Base-by-base conservation (phyloP, 257 asterid genomes). In the Echites panduratus region DNA sequence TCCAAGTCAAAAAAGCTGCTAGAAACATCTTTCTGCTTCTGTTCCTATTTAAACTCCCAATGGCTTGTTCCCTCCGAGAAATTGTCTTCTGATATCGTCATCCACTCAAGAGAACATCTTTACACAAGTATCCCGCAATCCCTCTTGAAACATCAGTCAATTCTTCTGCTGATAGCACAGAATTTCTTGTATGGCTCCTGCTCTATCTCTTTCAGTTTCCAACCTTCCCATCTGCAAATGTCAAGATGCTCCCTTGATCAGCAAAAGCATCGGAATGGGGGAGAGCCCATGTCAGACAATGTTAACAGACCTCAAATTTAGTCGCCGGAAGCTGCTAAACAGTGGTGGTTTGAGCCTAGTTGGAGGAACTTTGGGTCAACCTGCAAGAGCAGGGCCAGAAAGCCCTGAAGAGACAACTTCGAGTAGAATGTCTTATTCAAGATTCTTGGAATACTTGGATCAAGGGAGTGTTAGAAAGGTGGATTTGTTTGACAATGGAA, bases 361-460 rank as follows among this genome's bases (percentile, higher is more conserved):
- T 38, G 83, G 82, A 38, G 87, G 87, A 40, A 53, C 85, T 49
- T 38, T 71, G 41, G 72, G 72, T 57, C 82, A 45, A 70, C 80
- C 89, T 17, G 82, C 80, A 40, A 70, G 70, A 47, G 78, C 83
- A 4, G 87, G 70, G 9, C 84, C 83, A 1, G 90, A 83, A 64
- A 75, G 83, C 58, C 91, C 91, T 1, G 48, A 29, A 0, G 91
- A 87, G 62, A 82, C 72, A 3, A 63, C 89, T 35, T 89, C 93
- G 0, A 89, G 86, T 56, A 79, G 93, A 69, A 71, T 89, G 82
- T 87, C 96, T 0, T 87, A 89, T 65, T 83, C 93, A 9, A 85
- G 91, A 67, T 87, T 86, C 49, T 70, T 87, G 78, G 91, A 89
- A 32, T 89, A 85, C 57, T 72, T 89, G 66, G 89, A 87, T 64